Evolutionary conservation across 2,329 filamentous ascomycete genomes (phyloP), one percentile per base, ranked within the genome.

Genomic region (Alternaria sp.): DNA sequence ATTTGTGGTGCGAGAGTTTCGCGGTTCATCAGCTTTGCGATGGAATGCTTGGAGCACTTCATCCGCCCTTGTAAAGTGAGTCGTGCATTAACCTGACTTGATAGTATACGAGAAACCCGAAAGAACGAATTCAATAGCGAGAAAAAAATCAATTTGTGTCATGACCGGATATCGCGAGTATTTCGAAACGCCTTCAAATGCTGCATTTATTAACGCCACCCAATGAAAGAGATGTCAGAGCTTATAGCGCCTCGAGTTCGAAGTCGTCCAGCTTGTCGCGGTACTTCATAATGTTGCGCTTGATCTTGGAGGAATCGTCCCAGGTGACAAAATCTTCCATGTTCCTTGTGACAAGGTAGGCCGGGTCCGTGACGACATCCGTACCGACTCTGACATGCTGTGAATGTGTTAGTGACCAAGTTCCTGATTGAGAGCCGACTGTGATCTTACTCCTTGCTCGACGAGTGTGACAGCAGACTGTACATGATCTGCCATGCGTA

Each of bases 321-420:
- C 94, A 98, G 0, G 94, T 97, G 18, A 98, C 91, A 78, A 96
- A 97, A 81, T 98, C 94, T 81, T 98, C 94, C 86, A 97, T 92
- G 63, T 89, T 92, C 67, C 94, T 81, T 49, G 92, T 95, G 8
- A 98, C 93, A 54, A 97, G 80, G 73, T 93, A 97, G 0, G 93
- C 94, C 28, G 93, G 89, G 77, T 98, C 94, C 2, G 92, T 96
- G 27, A 97, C 87, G 2, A 94, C 91, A 75, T 97, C 93, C 0
- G 93, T 94, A 12, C 94, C 94, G 1, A 97, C 93, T 49, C 94
- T 85, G 4, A 98, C 93, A 77, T 97, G 94, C 7, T 50, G 14
- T 38, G 7, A 12, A 6, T 36, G 3, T 38, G 32, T 50, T 12
- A 50, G 20, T 4, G 6, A 8, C 5, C 1, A 38, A 50, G 1